Conservation (phyloP, 176 grass and related monocot genomes). For the Musa itinerans region DNA sequence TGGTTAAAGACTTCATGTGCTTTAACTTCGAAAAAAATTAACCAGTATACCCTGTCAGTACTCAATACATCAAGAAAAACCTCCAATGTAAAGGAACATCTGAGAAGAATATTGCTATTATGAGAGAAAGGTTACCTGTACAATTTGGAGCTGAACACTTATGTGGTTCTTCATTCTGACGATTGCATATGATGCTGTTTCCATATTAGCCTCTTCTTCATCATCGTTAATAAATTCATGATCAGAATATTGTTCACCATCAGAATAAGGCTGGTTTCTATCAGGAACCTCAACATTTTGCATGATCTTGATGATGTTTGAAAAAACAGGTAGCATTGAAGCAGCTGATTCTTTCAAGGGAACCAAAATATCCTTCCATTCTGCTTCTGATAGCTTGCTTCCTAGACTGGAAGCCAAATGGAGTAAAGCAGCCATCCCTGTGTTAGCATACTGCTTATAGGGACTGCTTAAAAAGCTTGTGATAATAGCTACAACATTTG, state of each 20-base stretch:
- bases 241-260: constrained; percentile 77
- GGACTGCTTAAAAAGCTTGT: constrained; percentile 65
- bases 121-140: constrained; percentile 9
- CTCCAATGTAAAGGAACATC: neutral
- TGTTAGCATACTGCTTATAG: constrained; percentile 64
- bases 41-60: neutral
- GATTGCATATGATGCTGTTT: constrained; percentile 24
- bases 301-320: constrained; percentile 78
- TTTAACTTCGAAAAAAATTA: neutral
- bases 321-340: constrained; percentile 39
- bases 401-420: constrained; percentile 66
- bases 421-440: constrained; percentile 58
- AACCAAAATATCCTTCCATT: constrained; percentile 66
- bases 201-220: constrained; percentile 70
- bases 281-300: constrained; percentile 83
- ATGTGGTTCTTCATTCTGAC: constrained; percentile 25
- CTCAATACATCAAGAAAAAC: no score
- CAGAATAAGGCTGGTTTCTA: constrained; percentile 57
- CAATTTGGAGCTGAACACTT: constrained; percentile 20
- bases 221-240: constrained; percentile 66
- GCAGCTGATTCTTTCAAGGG: constrained; percentile 67
- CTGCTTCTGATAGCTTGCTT: constrained; percentile 45
- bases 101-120: neutral
- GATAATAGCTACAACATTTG: constrained; percentile 55
- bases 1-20: neutral